These are phyloP conservation scores for Massarina eburnea DNA, from an alignment of 2,329 filamentous ascomycete genomes.

Conservation along the genomic window DNA sequence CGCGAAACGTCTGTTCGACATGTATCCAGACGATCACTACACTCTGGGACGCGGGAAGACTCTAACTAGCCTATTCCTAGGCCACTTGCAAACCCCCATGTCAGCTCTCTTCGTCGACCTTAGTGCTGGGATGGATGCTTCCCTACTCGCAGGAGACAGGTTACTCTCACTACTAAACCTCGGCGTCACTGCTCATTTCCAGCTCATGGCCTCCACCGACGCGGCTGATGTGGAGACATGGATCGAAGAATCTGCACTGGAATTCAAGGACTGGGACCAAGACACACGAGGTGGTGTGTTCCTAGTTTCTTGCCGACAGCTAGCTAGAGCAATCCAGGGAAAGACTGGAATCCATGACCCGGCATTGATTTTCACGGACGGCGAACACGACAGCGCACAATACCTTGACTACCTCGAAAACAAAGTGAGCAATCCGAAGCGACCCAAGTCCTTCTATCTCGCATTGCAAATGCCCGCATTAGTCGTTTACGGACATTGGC, in stretches of 20 bases:
- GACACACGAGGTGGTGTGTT: slow-evolving; percentile 73
- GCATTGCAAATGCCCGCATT: slow-evolving; percentile 50
- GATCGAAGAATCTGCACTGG: slow-evolving; percentile 71
- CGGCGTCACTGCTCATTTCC: slow-evolving; percentile 66
- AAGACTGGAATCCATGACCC: slow-evolving; percentile 63
- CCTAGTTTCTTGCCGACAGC: slow-evolving; percentile 66
- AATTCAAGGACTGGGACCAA: slow-evolving; percentile 70
- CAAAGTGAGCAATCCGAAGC: slow-evolving; percentile 58
- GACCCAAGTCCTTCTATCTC: slow-evolving; percentile 69
- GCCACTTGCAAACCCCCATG: slow-evolving; percentile 68
- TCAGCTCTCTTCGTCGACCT: slow-evolving; percentile 60
- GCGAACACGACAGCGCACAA: slow-evolving; percentile 63
- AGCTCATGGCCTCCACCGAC: slow-evolving; percentile 71
- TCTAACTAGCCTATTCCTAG: slow-evolving; percentile 68
- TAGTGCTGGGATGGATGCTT: slow-evolving; percentile 66
- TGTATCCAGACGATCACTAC: slow-evolving; percentile 57
- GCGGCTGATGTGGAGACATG: slow-evolving; percentile 69
- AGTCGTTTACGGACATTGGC: slow-evolving; percentile 47
- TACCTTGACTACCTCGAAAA: slow-evolving; percentile 55
- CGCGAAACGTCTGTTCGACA: slow-evolving; percentile 65
- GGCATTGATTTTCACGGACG: slow-evolving; percentile 64
- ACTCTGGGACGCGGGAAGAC: slow-evolving; percentile 70
- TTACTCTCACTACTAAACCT: slow-evolving; percentile 72
- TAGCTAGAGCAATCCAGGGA: slow-evolving; percentile 70
- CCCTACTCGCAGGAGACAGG: slow-evolving; percentile 68